A percentile compares a stretch with the other conserved stretches of the same genome.
These are phyloP conservation scores for Millerago galiae DNA, from an alignment of 805 yeast genomes.

Conservation along the genomic window DNA sequence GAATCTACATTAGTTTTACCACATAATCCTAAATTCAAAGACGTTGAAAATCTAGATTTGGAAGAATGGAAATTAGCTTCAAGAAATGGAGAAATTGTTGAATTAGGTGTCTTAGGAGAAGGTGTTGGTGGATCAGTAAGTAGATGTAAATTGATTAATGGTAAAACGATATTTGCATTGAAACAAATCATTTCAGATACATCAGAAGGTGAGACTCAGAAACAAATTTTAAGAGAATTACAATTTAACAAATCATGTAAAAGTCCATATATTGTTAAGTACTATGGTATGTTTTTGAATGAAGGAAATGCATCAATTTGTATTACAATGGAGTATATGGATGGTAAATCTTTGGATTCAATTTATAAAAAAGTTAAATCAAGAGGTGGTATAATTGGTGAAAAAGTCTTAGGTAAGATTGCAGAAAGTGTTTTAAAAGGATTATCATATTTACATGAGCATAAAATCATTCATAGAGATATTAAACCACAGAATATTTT, in stretches of 20 bases:
- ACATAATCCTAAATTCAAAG: constrained; percentile 19
- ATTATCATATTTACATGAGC: constrained; percentile 78
- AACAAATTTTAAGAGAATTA: constrained; percentile 84
- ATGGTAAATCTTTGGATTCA: constrained; percentile 85
- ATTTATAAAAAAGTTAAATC: constrained; percentile 71
- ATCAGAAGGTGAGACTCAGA: constrained; percentile 71
- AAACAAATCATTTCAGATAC: constrained; percentile 45
- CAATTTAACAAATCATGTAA: constrained; percentile 80
- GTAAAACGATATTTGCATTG: constrained; percentile 71
- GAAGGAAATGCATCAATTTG: constrained; percentile 74
- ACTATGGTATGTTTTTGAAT: constrained; percentile 86
- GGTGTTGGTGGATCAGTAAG: constrained; percentile 92
- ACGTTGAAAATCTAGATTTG: constrained; percentile 55
- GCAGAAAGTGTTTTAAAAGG: constrained; percentile 85
- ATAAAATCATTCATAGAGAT: constrained; percentile 88
- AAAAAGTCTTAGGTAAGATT: constrained; percentile 84
- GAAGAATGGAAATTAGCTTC: constrained; percentile 69
- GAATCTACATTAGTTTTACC: constrained; percentile 7
- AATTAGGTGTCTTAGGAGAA: constrained; percentile 75
- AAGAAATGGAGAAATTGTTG: constrained; percentile 53
- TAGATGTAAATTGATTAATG: constrained; percentile 59
- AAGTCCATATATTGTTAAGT: constrained; percentile 81
- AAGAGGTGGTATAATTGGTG: constrained; percentile 84
- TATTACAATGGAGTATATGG: constrained; percentile 97
- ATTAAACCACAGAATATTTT: constrained; percentile 93